Conservation (phyloP, 805 yeast genomes). For the Diddensiella caesifluorescens region DNA sequence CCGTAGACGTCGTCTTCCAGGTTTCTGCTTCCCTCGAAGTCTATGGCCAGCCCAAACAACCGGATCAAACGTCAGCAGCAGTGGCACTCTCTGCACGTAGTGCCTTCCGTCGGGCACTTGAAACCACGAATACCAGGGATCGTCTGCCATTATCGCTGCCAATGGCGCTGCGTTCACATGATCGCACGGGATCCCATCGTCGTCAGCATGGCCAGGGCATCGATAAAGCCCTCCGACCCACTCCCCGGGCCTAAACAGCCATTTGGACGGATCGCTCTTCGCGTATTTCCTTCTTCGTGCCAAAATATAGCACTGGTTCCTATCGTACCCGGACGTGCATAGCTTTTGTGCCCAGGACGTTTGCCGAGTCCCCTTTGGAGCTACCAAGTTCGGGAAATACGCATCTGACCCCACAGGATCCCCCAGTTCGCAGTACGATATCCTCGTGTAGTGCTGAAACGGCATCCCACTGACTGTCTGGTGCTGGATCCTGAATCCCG, state of each 20-base stretch:
- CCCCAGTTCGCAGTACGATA: constrained; percentile 15
- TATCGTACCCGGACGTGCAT: constrained; percentile 13
- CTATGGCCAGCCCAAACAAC: neutral
- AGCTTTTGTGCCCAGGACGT: constrained; percentile 21
- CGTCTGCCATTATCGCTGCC: constrained; percentile 19
- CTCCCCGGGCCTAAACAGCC: constrained; percentile 11
- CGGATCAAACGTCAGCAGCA: constrained; percentile 11
- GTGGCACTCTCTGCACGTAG: constrained; percentile 14
- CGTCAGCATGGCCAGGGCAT: constrained; percentile 17
- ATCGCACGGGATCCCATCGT: constrained; percentile 15
- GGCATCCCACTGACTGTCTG: constrained; percentile 9
- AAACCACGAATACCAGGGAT: constrained; percentile 16
- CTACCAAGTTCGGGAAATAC: constrained; percentile 15
- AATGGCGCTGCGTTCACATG: constrained; percentile 18
- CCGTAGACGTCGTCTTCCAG: neutral
- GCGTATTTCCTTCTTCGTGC: constrained; percentile 19
- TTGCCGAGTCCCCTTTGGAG: constrained; percentile 3
- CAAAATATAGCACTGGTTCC: constrained; percentile 18
- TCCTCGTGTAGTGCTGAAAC: constrained; percentile 13
- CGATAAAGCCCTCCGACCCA: constrained; percentile 25
- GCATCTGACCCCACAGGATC: constrained; percentile 13
- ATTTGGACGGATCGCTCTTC: neutral
- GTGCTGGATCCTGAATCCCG: constrained; percentile 22
- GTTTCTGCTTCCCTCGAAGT: neutral
- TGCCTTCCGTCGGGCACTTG: constrained; percentile 16